Percentiles rank a stretch among this genome's conserved stretches.
phyloP scores from a whole-genome alignment of 2,329 filamentous ascomycete genomes.

The Fusarium heterosporum region DNA sequence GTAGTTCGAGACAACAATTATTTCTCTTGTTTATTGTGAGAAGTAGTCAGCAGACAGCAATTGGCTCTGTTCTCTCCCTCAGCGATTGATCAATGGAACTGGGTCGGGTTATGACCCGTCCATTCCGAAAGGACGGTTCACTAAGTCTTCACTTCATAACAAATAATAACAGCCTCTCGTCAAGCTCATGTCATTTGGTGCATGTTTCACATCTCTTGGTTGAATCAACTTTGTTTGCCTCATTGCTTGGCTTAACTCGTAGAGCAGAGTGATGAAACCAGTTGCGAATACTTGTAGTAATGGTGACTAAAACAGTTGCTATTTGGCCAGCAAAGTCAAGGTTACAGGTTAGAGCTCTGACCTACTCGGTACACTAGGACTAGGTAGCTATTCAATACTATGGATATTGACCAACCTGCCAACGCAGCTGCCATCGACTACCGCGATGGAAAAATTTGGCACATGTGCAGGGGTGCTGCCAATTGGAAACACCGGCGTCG shows the following conservation, averaged over 20 bases:
- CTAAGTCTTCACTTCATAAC: background rate
- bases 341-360: constrained; percentile 1
- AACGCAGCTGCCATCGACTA: background rate
- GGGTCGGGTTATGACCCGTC: background rate
- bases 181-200: constrained; percentile 4
- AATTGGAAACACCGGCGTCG: constrained; percentile 42
- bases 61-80: background rate
- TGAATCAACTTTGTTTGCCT: constrained; percentile 8
- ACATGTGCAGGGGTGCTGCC: constrained; percentile 11
- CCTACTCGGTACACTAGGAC: background rate
- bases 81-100: background rate
- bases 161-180: background rate
- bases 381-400: background rate
- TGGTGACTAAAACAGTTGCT: background rate
- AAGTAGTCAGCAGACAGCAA: background rate
- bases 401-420: background rate
- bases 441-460: constrained; percentile 4
- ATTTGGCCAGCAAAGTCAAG: background rate
- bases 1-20: background rate
- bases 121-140: background rate
- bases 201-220: constrained; percentile 16
- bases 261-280: background rate
- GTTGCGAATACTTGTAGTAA: background rate
- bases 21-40: background rate
- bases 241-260: constrained; percentile 19